Evolutionary conservation across 768 basidiomycete species (phyloP).

Genomic region (Pholiota conissans): DNA sequence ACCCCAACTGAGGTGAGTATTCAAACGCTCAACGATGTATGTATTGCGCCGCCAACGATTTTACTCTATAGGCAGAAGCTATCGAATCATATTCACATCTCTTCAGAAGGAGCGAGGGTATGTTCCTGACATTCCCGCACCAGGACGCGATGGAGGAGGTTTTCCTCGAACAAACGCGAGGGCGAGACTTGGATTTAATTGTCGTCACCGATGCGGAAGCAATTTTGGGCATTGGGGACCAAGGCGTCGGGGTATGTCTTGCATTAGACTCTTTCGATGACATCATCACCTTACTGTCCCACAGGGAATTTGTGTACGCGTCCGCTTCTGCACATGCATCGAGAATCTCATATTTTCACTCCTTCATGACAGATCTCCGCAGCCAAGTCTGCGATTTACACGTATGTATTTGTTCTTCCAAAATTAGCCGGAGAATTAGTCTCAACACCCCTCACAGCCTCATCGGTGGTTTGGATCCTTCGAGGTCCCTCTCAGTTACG

Average conservation of each 20-base stretch:
- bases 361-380: constrained; percentile 55
- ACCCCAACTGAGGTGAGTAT: constrained; percentile 72
- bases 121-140: constrained; percentile 66
- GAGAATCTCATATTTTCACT: neutral
- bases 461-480: constrained; percentile 66
- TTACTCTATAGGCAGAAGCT: constrained; percentile 62
- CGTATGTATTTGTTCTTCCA: constrained; percentile 32
- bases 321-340: neutral
- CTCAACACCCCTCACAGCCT: constrained; percentile 36
- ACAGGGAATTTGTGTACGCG: constrained; percentile 20
- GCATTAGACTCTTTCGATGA: neutral
- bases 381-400: constrained; percentile 79
- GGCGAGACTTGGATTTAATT: constrained; percentile 68
- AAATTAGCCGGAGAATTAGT: neutral
- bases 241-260: constrained; percentile 63
- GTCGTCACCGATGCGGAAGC: constrained; percentile 86
- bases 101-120: constrained; percentile 75
- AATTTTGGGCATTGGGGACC: constrained; percentile 71
- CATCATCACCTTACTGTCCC: neutral
- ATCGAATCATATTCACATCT: constrained; percentile 84
- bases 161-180: constrained; percentile 66
- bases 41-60: neutral
- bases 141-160: constrained; percentile 73
- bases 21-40: neutral
- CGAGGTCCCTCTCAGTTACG: constrained; percentile 55